phyloP scores from a whole-genome alignment of 768 basidiomycete genomes.

The Dendrothele bispora region DNA sequence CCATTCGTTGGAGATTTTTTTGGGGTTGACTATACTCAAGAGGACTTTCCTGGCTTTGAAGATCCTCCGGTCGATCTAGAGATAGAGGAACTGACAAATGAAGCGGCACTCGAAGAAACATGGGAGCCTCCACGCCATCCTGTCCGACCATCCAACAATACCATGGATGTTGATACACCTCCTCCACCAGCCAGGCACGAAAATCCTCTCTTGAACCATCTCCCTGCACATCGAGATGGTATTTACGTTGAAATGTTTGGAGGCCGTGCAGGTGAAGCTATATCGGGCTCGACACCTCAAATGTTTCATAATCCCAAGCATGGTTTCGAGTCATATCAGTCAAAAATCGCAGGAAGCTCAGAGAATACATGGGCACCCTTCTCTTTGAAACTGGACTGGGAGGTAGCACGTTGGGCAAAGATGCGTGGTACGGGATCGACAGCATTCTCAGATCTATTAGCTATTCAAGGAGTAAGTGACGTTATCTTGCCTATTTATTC shows the following conservation, averaged over 20 bases:
- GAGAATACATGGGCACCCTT: slow-evolving; percentile 24
- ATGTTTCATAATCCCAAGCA: neutral
- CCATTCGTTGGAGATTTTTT: neutral
- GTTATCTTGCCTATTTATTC: neutral
- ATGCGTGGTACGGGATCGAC: slow-evolving; percentile 23
- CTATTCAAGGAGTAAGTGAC: slow-evolving; percentile 37
- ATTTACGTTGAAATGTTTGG: neutral
- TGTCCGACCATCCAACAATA: neutral
- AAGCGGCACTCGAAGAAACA: neutral
- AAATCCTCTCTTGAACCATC: neutral
- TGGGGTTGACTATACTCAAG: neutral
- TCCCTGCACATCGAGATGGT: neutral
- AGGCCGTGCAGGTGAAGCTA: neutral
- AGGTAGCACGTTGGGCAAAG: slow-evolving; percentile 32
- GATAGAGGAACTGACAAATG: neutral
- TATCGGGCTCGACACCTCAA: too few relatives aligned
- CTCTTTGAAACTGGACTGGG: too few relatives aligned
- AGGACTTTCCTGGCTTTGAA: neutral
- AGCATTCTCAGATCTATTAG: too few relatives aligned
- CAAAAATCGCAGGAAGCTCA: neutral
- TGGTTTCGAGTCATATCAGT: neutral
- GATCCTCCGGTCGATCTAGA: neutral
- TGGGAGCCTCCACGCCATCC: neutral
- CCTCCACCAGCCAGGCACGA: neutral
- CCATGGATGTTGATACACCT: neutral